These are phyloP conservation scores for Galeopsis tetrahit DNA, from an alignment of 257 asterid species.

Conservation along the genomic window DNA sequence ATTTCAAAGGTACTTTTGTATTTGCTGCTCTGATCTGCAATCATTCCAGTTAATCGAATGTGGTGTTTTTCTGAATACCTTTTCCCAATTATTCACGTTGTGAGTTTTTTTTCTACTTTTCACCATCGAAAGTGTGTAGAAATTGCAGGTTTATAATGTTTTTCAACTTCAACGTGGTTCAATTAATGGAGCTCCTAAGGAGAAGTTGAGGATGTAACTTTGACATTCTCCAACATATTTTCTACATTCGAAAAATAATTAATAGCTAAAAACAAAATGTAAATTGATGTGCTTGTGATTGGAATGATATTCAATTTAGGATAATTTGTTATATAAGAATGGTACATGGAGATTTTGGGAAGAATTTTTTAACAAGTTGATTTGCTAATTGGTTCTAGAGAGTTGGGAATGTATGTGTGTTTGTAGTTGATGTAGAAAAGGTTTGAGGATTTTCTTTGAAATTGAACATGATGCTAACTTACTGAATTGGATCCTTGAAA, in stretches of 20 bases:
- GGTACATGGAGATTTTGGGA: background rate
- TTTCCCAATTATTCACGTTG: background rate
- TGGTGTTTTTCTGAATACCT: constrained; percentile 19
- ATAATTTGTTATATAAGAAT: background rate
- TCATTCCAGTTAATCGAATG: constrained; percentile 3
- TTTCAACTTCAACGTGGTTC: constrained; percentile 17
- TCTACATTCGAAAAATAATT: background rate
- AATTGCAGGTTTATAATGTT: constrained; percentile 29
- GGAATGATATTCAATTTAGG: background rate
- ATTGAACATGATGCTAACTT: background rate
- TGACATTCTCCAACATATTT: constrained; percentile 9
- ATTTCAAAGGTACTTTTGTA: constrained; percentile 40
- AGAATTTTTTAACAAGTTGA: background rate
- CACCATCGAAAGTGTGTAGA: constrained; percentile 8
- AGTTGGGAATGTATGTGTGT: background rate
- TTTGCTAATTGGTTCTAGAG: background rate
- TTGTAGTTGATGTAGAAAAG: background rate
- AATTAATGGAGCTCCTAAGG: constrained; percentile 5
- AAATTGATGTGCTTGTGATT: constrained; percentile 17
- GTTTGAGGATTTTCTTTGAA: constrained; percentile 16
- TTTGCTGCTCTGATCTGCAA: constrained; percentile 15
- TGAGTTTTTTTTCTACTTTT: constrained; percentile 16
- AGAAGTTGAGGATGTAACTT: constrained; percentile 1
- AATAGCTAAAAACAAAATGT: background rate
- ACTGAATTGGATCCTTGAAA: background rate